Conservation (phyloP, 2,329 filamentous ascomycete genomes). For the Stagonosporopsis cucurbitacearum region DNA sequence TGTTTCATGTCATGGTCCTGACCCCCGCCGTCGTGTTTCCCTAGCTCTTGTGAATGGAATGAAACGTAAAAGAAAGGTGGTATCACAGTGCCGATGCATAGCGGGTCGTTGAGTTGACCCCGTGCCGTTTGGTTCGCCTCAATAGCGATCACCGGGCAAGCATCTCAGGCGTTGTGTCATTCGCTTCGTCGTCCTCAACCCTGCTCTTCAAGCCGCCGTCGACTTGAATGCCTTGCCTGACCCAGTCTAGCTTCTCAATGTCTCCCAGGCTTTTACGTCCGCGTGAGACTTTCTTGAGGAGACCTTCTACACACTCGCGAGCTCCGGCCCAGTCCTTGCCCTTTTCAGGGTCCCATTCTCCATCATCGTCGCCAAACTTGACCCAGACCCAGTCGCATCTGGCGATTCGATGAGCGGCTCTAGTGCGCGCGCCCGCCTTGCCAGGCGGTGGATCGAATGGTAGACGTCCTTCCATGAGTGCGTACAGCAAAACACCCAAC, state of each 20-base stretch:
- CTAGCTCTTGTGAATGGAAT: slow-evolving; percentile 17
- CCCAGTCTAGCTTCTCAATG: slow-evolving; percentile 77
- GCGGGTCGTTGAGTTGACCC: background rate
- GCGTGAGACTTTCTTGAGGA: slow-evolving; percentile 81
- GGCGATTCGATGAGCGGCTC: slow-evolving; percentile 92
- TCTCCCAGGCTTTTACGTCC: slow-evolving; percentile 75
- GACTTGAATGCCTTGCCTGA: slow-evolving; percentile 73
- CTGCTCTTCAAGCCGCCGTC: slow-evolving; percentile 63
- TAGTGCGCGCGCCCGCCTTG: slow-evolving; percentile 73
- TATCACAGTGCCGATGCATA: slow-evolving; percentile 4
- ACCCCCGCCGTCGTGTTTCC: slow-evolving; percentile 13
- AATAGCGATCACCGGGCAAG: slow-evolving; percentile 40
- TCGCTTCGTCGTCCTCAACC: slow-evolving; percentile 55
- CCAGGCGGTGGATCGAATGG: slow-evolving; percentile 91
- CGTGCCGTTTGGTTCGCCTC: slow-evolving; percentile 18
- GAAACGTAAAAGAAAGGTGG: slow-evolving; percentile 10
- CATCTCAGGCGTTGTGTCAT: slow-evolving; percentile 19
- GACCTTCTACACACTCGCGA: slow-evolving; percentile 79
- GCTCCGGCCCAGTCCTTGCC: slow-evolving; percentile 74
- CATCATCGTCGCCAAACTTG: slow-evolving; percentile 80
- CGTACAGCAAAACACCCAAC: slow-evolving; percentile 89
- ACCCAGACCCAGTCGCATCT: slow-evolving; percentile 96
- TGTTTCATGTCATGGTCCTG: slow-evolving; percentile 20
- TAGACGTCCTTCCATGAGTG: slow-evolving; percentile 87
- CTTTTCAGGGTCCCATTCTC: slow-evolving; percentile 79